Conservation (phyloP, 129 eudicot species). For the Deinandra increscens region DNA sequence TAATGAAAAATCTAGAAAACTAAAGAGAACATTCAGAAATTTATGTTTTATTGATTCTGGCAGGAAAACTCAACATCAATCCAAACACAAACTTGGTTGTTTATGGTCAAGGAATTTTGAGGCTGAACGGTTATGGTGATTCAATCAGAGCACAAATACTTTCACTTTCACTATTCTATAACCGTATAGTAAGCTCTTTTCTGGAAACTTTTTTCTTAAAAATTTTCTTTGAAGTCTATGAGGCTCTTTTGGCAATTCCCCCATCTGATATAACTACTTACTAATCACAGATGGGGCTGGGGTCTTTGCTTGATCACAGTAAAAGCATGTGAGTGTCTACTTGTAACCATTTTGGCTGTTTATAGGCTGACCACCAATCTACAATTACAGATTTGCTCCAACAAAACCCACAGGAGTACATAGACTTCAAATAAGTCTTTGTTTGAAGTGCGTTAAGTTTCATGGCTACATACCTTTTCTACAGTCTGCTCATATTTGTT, state of each 20-base stretch:
- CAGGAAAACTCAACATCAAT: conserved; percentile 72
- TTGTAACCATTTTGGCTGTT: neutral
- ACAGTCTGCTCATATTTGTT: too few species aligned
- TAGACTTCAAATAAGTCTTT: too few species aligned
- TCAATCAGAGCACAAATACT: conserved; percentile 81
- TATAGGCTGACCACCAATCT: conserved; percentile 1
- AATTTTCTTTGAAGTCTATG: too few species aligned
- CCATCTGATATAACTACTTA: neutral
- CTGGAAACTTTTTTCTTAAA: too few species aligned
- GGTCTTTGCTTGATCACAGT: too few species aligned
- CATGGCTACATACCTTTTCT: too few species aligned
- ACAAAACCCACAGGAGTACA: too few species aligned
- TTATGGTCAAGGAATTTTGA: conserved; percentile 80
- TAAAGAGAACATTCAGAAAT: too few species aligned
- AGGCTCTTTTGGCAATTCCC: neutral
- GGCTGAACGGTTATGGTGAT: conserved; percentile 81
- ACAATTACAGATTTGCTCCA: too few species aligned
- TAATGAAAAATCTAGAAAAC: too few species aligned
- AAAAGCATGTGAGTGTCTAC: conserved; percentile 50
- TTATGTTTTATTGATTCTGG: conserved; percentile 25
- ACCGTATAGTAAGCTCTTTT: conserved; percentile 61
- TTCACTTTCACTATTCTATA: conserved; percentile 73
- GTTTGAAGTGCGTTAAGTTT: too few species aligned
- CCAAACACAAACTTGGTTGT: conserved; percentile 81
- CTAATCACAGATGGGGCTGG: conserved; percentile 59